phyloP scores from a whole-genome alignment of 331 rosid genomes.

The Erythrophleum ivorense region DNA sequence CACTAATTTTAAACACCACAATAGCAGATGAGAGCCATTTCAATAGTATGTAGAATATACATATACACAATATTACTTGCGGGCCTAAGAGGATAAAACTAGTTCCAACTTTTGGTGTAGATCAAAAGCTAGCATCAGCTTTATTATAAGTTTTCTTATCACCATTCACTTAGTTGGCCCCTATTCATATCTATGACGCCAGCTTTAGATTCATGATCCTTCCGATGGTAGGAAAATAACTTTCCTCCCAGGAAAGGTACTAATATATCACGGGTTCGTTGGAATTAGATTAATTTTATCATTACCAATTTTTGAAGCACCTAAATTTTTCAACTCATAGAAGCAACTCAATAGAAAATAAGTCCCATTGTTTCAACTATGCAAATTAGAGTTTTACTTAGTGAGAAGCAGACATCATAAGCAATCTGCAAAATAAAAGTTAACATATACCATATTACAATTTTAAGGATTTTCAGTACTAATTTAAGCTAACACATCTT shows the following conservation, averaged over 20 bases:
- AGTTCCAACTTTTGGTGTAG: neutral
- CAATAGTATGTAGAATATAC: neutral
- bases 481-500: neutral
- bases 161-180: neutral
- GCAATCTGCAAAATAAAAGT: neutral
- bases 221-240: neutral
- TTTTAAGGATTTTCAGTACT: neutral
- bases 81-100: neutral
- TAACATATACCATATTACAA: neutral
- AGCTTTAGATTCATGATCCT: slow-evolving; percentile 1
- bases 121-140: neutral
- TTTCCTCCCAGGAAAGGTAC: neutral
- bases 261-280: neutral
- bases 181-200: neutral
- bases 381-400: neutral
- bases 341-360: neutral
- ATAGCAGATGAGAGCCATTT: neutral
- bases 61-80: neutral
- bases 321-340: neutral
- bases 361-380: neutral
- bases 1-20: neutral
- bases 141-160: neutral
- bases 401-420: neutral
- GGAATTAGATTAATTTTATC: neutral
- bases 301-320: neutral